phyloP scores from a whole-genome alignment of 1,284 basidiomycete species.

The Ustilago nuda region DNA sequence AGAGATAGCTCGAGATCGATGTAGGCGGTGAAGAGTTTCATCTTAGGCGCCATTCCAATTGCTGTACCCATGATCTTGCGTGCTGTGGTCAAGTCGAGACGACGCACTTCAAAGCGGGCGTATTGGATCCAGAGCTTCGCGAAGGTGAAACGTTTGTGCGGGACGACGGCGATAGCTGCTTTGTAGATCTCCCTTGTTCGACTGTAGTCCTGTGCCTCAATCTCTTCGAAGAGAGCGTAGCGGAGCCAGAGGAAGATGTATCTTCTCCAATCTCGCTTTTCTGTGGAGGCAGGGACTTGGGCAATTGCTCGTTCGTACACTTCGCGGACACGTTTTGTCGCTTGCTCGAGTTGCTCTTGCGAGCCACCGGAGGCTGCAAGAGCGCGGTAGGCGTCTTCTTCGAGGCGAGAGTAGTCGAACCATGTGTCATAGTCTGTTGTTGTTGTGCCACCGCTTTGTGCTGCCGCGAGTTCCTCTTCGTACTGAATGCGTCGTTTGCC shows the following conservation, averaged over 20 bases:
- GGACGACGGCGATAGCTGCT: conserved; percentile 86
- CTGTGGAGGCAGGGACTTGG: conserved; percentile 86
- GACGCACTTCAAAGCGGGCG: conserved; percentile 90
- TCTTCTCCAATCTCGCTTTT: conserved; percentile 81
- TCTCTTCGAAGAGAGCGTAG: conserved; percentile 97
- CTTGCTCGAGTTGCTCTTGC: conserved; percentile 30
- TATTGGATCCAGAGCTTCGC: conserved; percentile 83
- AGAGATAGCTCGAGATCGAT: conserved; percentile 65
- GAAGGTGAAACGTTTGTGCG: conserved; percentile 96
- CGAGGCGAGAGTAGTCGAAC: conserved; percentile 95
- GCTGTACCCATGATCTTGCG: conserved; percentile 89
- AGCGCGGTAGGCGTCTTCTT: conserved; percentile 86
- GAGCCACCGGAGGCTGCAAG: conserved; percentile 49
- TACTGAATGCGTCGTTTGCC: conserved; percentile 97
- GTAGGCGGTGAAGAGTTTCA: conserved; percentile 71
- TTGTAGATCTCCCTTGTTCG: conserved; percentile 91
- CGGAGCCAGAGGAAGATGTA: conserved; percentile 97
- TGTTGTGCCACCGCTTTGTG: conserved; percentile 74
- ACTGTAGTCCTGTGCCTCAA: conserved; percentile 88
- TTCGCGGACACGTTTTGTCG: conserved; percentile 78
- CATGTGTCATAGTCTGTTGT: conserved; percentile 92
- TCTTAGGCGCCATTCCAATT: conserved; percentile 96
- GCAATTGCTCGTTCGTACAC: conserved; percentile 97
- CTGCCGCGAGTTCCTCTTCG: conserved; percentile 70
- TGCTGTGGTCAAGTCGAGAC: conserved; percentile 83